Evolutionary conservation across 2,329 filamentous ascomycete genomes (phyloP), one percentile per base, ranked within the genome.

Genomic region (Chrysosporium keratinophilum): DNA sequence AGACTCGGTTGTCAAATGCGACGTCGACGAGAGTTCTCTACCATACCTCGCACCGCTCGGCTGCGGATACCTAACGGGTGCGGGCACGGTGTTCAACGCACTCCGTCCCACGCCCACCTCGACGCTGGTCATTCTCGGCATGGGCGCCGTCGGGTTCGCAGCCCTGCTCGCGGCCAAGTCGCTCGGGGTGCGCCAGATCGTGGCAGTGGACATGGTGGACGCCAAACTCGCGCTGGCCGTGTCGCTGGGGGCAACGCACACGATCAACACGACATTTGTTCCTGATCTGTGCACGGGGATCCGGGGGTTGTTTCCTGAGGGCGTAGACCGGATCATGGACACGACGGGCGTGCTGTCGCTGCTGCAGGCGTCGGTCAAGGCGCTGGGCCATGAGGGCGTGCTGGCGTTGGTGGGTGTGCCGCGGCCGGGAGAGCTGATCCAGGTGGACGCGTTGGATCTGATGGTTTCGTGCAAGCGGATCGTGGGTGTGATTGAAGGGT

Each of bases 401-500:
- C 34, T 49, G 14, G 46, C 46, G 12, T 2, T 49, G 34, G 46
- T 49, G 14, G 46, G 46, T 17, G 35, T 49, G 19, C 46, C 46
- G 3, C 46, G 35, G 9, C 46, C 46, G 6, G 46, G 46, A n/a
- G 46, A 49, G 19, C 1, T 15, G 10, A 40, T 49, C 7, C 46
- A 49, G 19, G 19, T 49, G 9, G 46, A 49, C 39, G 34, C 46
- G 5, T 9, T 49, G 35, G 46, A 49, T 17, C n/a, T 49, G 19
- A 34, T 49, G 7, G 12, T 31, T n/a, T 40, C 34, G 3, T 49
- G 46, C 34, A 49, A 49, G 39, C 46, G 46, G 3, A 17, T 49
- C n/a, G 19, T 49, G 20, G 46, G 46, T 19, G 46, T 49, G 34
- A 41, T 49, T 41, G 46, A 49, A 41, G 46, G 46, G 23, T 49